A percentile compares a stretch with the other conserved stretches of the same genome.
phyloP scores from a whole-genome alignment of 2,329 filamentous ascomycete genomes.

The Dactylonectria macrodidyma region DNA sequence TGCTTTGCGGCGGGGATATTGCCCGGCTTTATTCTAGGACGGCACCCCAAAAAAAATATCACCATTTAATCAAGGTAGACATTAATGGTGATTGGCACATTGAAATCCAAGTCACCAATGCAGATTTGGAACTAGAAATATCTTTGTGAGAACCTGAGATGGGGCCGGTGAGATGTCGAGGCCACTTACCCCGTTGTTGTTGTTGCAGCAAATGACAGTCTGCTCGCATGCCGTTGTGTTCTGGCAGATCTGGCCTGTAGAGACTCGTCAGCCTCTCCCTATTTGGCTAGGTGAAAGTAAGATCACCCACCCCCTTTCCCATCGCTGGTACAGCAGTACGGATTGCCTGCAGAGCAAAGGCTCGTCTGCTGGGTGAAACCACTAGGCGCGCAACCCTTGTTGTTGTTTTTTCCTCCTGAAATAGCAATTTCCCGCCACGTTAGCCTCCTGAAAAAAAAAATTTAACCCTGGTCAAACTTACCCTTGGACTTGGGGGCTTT shows the following conservation, averaged over 20 bases:
- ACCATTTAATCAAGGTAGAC: constrained; percentile 15
- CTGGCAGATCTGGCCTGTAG: constrained; percentile 32
- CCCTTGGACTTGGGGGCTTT: too few species aligned
- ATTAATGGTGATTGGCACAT: constrained; percentile 43
- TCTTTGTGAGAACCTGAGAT: not conserved
- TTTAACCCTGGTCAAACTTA: too few species aligned
- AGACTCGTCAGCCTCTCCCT: not conserved
- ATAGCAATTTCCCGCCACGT: too few species aligned
- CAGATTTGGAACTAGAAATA: constrained; percentile 42
- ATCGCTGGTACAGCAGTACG: constrained; percentile 37
- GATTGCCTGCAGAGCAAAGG: constrained; percentile 32
- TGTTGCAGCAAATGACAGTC: constrained; percentile 46
- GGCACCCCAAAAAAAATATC: too few species aligned
- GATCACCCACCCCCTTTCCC: constrained; percentile 30
- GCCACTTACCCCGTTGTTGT: constrained; percentile 42
- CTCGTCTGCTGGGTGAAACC: constrained; percentile 18
- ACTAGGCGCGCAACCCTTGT: too few species aligned
- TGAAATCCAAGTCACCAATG: constrained; percentile 43
- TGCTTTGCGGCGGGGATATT: too few species aligned
- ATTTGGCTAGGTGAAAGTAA: not conserved
- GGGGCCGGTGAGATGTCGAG: rapidly evolving
- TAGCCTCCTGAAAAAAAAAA: too few species aligned
- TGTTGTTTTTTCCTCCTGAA: too few species aligned
- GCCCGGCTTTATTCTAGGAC: too few species aligned
- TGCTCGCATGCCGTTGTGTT: constrained; percentile 35